Conservation (phyloP, 257 asterid genomes). For the Nicotiana undulata region DNA sequence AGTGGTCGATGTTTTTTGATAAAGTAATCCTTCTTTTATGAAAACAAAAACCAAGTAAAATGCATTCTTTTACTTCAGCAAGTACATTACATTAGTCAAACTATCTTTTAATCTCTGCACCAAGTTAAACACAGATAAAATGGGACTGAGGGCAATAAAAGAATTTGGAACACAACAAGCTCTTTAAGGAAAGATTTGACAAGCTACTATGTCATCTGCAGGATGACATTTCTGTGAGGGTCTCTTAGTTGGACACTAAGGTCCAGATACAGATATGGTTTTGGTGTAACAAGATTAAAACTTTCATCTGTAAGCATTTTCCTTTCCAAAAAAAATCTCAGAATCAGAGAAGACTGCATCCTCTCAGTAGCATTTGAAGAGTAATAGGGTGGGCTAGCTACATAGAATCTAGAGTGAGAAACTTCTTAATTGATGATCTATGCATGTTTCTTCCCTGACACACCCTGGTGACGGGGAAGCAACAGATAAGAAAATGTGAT, state of each 20-base stretch:
- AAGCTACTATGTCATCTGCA: neutral
- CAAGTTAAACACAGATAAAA: neutral
- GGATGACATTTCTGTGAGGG: neutral
- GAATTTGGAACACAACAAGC: neutral
- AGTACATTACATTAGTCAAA: neutral
- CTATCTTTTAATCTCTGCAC: neutral
- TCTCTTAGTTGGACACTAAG: neutral
- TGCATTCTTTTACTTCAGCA: neutral
- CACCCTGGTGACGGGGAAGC: neutral
- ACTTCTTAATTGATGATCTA: no score
- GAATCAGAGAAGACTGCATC: neutral
- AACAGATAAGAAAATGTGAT: neutral
- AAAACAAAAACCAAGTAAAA: neutral
- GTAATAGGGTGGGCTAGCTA: neutral
- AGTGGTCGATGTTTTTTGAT: neutral
- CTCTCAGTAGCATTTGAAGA: neutral
- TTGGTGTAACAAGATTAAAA: neutral
- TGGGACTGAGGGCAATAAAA: neutral
- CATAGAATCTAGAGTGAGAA: neutral
- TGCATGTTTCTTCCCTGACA: no score
- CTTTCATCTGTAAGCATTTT: constrained; percentile 1
- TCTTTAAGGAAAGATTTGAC: neutral
- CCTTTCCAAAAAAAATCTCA: neutral
- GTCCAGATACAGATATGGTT: neutral
- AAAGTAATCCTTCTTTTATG: neutral